A percentile compares a stretch with the other conserved stretches of the same genome.
Evolutionary conservation across 192 early-diverging fungal genomes (phyloP).

Genomic region (Backusella circina): DNA sequence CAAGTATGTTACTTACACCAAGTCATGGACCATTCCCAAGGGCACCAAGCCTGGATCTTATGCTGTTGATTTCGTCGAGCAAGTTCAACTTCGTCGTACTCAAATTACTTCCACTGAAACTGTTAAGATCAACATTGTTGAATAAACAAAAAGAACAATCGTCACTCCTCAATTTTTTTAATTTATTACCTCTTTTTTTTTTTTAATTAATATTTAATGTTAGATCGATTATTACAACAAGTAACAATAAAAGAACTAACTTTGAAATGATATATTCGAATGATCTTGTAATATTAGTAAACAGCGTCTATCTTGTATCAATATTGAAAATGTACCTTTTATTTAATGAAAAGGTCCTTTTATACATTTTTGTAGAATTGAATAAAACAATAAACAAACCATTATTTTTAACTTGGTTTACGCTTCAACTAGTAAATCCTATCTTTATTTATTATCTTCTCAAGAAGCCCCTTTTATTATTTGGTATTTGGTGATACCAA

Average conservation of each 20-base stretch:
- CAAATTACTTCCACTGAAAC: conserved; percentile 23
- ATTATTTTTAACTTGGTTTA: no score
- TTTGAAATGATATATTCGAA: not conserved
- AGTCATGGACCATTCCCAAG: conserved; percentile 26
- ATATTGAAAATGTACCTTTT: not conserved
- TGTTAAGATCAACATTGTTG: conserved; percentile 30
- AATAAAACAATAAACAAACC: no score
- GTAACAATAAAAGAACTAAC: not conserved
- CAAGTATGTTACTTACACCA: conserved; percentile 30
- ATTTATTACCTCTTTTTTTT: not conserved
- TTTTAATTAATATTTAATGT: not conserved
- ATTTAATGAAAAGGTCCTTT: no score
- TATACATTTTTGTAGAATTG: no score
- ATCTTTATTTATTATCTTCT: no score
- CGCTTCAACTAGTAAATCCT: no score
- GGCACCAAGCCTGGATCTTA: conserved; percentile 33
- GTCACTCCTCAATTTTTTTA: not conserved
- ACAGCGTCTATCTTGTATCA: not conserved
- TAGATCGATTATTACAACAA: not conserved
- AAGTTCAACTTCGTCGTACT: conserved; percentile 22
- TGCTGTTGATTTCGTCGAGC: conserved; percentile 25
- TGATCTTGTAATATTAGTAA: not conserved
- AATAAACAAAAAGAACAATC: conserved; percentile 9
- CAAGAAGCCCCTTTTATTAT: no score
- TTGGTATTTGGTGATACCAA: no score